A percentile compares a stretch with the other conserved stretches of the same genome.
Conservation (phyloP, 441 rosid genomes). For the Populus hybrid region DNA sequence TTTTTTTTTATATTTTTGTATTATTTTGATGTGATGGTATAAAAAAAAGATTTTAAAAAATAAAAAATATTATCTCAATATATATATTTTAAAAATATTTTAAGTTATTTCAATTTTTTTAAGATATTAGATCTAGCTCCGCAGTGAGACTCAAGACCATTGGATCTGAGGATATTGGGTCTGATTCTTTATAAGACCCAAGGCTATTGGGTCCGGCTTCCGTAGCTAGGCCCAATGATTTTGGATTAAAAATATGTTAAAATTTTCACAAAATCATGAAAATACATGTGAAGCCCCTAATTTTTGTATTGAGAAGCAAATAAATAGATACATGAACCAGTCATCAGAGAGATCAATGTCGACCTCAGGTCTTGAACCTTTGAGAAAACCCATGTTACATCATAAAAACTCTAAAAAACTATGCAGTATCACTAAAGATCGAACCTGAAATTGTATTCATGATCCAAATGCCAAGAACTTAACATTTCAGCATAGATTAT, state of each 20-base stretch:
- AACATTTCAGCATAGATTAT: background rate
- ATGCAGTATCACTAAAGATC: background rate
- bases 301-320: background rate
- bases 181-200: no score
- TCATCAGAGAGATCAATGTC: background rate
- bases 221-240: rapidly evolving
- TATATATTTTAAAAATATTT: no score
- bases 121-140: no score
- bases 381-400: background rate
- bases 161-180: no score
- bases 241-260: background rate
- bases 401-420: background rate
- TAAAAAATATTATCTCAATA: no score
- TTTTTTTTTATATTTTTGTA: no score
- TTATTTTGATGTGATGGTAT: no score
- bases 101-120: no score
- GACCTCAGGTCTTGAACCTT: background rate
- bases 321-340: background rate
- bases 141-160: no score
- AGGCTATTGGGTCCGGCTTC: no score
- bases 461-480: background rate
- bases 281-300: background rate
- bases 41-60: no score
- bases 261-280: background rate
- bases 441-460: background rate